Evolutionary conservation across 2,329 filamentous ascomycete species (phyloP), one percentile per base, ranked within the genome.

Genomic region (Penicillium paneum): DNA sequence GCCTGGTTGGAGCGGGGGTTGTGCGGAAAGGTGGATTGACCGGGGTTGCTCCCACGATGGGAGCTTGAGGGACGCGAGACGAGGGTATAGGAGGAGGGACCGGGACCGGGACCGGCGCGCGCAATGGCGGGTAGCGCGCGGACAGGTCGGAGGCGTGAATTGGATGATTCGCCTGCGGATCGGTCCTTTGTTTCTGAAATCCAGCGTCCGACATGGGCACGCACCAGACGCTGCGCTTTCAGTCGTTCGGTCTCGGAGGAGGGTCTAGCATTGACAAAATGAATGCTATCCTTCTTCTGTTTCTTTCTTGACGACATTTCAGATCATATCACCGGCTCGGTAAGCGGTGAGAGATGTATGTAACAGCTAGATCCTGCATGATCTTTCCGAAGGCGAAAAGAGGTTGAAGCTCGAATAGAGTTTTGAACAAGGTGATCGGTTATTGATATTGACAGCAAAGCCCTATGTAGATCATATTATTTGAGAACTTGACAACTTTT

Each of bases 121-220:
- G n/a, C 32, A 43, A n/a, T 8, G 44, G 12, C 5, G 15, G 34
- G 34, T 46, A 52, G 15, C 28, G 43, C 29, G 36, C 36, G 48
- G 32, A 34, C 28, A 13, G 45, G 21, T n/a, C 31, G 48, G 15
- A 29, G 10, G 19, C 28, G 47, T 7, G 50, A 34, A 21, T 56
- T 11, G 51, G 39, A 39, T 44, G 47, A 42, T 42, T 26, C 36
- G 38, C 47, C 60, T 8, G 53, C 42, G 11, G 60, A 55, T 44
- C 66, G 66, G 29, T 68, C 67, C 55, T 66, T 71, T 31, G 68
- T 70, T 49, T 71, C 66, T 48, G 69, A 71, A 42, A 71, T 71
- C 69, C 67, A 71, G 58, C 64, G 62, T n/a, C 69, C 69, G 12
- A 71, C 69, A 51, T 71, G 69, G 8, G 68, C 68, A 42, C 68